These are phyloP conservation scores for Plasmodium gallinaceum DNA, from an alignment of 169 alveolate species.

Conservation along the genomic window DNA sequence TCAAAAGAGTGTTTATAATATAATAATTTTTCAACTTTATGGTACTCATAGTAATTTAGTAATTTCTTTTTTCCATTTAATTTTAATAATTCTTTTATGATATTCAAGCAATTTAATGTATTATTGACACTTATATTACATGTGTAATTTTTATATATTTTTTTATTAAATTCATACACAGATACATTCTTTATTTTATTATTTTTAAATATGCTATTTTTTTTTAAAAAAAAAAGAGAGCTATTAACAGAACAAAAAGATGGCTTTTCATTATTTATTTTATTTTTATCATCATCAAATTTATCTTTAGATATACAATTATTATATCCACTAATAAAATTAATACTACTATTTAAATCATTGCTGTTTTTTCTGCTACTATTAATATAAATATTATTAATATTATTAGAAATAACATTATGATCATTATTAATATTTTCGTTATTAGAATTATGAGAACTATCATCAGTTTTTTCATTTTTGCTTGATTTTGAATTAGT, in stretches of 20 bases:
- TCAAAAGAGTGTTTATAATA: constrained; percentile 71
- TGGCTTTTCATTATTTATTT: neutral
- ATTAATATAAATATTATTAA: neutral
- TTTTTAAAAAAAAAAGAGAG: constrained; percentile 29
- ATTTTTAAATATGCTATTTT: constrained; percentile 21
- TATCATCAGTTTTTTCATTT: neutral
- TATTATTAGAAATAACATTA: neutral
- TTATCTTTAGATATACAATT: neutral
- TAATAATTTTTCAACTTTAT: constrained; percentile 45
- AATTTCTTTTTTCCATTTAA: constrained; percentile 38
- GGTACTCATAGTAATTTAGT: constrained; percentile 21
- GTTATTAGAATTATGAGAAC: neutral
- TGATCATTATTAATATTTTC: neutral
- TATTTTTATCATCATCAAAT: neutral
- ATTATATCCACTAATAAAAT: neutral
- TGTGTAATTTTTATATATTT: constrained; percentile 56
- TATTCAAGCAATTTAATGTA: constrained; percentile 55
- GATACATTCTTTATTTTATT: constrained; percentile 30
- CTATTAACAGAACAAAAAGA: neutral
- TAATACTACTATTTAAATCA: neutral
- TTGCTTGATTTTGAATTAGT: neutral
- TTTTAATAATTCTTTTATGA: constrained; percentile 52
- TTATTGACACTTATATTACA: constrained; percentile 74
- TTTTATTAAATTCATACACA: constrained; percentile 27
- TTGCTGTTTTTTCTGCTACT: neutral